Base-by-base conservation (phyloP, 2,329 filamentous ascomycete genomes). In the Xylariales sp. region DNA sequence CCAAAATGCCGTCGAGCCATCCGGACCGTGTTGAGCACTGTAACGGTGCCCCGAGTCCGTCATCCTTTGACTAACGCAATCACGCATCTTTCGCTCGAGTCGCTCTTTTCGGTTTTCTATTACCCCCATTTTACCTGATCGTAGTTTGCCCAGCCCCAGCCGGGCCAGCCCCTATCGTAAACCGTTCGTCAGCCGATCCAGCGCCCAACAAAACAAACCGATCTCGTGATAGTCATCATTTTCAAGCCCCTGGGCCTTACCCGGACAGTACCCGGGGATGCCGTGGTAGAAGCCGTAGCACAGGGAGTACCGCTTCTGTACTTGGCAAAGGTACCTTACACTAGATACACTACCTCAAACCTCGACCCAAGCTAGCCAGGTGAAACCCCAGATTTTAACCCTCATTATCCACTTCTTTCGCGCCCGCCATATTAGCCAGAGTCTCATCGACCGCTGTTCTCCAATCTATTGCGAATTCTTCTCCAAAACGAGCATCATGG, bases 71-170 rank as follows among this genome's bases (percentile, higher is more conserved):
- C 71, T 70, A 72, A 72, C 60, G 66, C 56, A 68, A 58, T 62
- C 59, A 36, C 53, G 50, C 62, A 18, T 50, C 32, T 50, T 54
- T 60, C 43, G 32, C 60, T 50, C 57, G 46, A 64, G 53, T 72
- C 63, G 48, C 69, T 67, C 63, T 66, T 71, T 72, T 74, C 65
- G 70, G 59, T 64, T 74, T 65, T 68, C 62, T 18, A 71, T 70
- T 71, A 71, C 76, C 76, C 75, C 75, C 75, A 75, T 75, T 77
- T 78, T 78, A 78, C 76, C 75, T 77, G 75, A 78, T 78, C 69
- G 68, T 65, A 68, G 72, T 67, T 66, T 64, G 67, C 69, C 73
- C 64, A 66, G 71, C 62, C 72, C 71, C 71, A 70, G 48, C 69
- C 68, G 39, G 39, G 39, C 39, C 39, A 41, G 39, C 39, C 39